These are phyloP conservation scores for Hamamelis virginiana DNA, from an alignment of 164 flowering plant species.

Conservation along the genomic window DNA sequence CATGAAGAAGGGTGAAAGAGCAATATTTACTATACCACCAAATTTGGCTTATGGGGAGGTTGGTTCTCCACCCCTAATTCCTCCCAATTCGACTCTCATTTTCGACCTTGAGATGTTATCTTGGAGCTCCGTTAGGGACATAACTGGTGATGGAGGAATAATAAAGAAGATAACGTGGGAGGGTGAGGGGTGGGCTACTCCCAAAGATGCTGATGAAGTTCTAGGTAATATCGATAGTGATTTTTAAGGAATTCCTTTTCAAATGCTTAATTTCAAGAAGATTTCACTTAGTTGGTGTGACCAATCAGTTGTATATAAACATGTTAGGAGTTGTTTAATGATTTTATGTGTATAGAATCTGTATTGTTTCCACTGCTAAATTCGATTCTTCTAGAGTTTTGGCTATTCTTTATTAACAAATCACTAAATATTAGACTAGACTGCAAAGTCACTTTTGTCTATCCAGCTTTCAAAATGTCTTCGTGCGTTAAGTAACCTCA, in stretches of 20 bases:
- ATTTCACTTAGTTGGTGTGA: neutral
- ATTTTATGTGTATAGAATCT: too few relatives aligned
- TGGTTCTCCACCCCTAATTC: constrained; percentile 44
- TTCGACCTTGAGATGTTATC: constrained; percentile 51
- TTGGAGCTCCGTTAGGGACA: constrained; percentile 50
- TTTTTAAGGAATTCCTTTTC: neutral
- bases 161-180: constrained; percentile 44
- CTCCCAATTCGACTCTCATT: constrained; percentile 44
- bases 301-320: neutral
- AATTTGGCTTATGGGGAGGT: constrained; percentile 48
- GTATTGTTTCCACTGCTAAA: too few relatives aligned
- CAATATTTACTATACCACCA: constrained; percentile 50
- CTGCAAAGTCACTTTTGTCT: too few relatives aligned
- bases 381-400: too few relatives aligned
- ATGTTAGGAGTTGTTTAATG: too few relatives aligned
- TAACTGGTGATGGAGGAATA: constrained; percentile 53
- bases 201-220: constrained; percentile 53
- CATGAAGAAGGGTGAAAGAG: constrained; percentile 63
- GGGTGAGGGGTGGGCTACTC: constrained; percentile 55
- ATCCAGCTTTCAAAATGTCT: too few relatives aligned
- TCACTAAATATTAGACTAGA: too few relatives aligned
- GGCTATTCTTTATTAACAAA: too few relatives aligned
- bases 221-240: constrained; percentile 26
- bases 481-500: too few relatives aligned
- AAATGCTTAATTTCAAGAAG: too few relatives aligned